Base-by-base conservation (phyloP, 805 yeast genomes). In the Brettanomyces anomalus region DNA sequence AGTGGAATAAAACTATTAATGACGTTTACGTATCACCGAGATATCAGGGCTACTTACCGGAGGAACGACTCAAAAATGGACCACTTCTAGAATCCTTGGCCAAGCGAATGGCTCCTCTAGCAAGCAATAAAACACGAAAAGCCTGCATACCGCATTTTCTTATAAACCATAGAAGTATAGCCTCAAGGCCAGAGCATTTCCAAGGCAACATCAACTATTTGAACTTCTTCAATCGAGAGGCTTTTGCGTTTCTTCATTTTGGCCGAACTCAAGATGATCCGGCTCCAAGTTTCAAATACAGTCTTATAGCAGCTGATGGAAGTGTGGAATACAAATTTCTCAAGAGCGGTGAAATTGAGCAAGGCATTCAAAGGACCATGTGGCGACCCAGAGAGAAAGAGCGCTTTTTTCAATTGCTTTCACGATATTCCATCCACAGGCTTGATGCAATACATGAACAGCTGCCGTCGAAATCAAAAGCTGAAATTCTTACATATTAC, bases 361-460 rank as follows among this genome's bases (percentile, higher is more conserved):
- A 24, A 7, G 28, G 28, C 28, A 8, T 38, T 11, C 32, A 39
- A 19, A n/a, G 17, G 7, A 16, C 33, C 4, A 11, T 47, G 16
- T 78, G 85, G 85, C 53, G 67, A 1, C 44, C 52, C 0, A 42
- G 44, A 1, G 84, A 79, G 43, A 78, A 79, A 49, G 73, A 71
- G 17, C 33, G 43, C 13, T 79, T 79, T 54, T 79, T 77, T 54
- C 61, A 63, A 17, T 62, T 68, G 18, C 53, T 79, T 28, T 67
- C 73, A 1, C 58, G 79, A 30, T 70, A 65, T 49, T 70, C 79
- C 3, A 77, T 76, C 18, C 68, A 67, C 42, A 52, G 69, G n/a
- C 41, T 66, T 1, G 76, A 74, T 7, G 41, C 54, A 11, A 71
- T 79, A 1, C 51, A 57, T 13, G 50, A 49, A 2, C 50, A 60